Percentiles rank a stretch among this genome's conserved stretches.
These are phyloP conservation scores for Trypanosoma boissoni DNA, from an alignment of 208 protist genomes.

Conservation along the genomic window DNA sequence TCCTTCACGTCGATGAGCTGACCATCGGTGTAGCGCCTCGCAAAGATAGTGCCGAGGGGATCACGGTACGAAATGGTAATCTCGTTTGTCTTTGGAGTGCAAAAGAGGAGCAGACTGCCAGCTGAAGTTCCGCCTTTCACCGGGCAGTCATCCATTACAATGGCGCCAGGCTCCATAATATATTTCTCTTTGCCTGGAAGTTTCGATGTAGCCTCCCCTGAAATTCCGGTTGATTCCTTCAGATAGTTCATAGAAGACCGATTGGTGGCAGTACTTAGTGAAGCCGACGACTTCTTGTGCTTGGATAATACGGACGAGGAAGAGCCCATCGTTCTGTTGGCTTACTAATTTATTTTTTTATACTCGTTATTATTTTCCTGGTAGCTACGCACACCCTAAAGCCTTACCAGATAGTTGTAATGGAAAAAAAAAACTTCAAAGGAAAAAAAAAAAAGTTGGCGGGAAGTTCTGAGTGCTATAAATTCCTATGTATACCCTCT, in stretches of 20 bases:
- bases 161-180: conserved; percentile 68
- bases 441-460: too few relatives aligned
- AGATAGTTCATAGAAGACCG: too few relatives aligned
- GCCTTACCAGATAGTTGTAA: too few relatives aligned
- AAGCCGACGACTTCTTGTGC: not conserved
- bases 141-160: conserved; percentile 62
- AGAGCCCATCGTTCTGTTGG: too few relatives aligned
- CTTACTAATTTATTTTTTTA: too few relatives aligned
- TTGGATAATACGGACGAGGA: too few relatives aligned
- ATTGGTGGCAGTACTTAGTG: not conserved
- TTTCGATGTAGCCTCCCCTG: not conserved
- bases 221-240: too few relatives aligned
- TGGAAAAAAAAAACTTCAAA: too few relatives aligned
- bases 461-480: too few relatives aligned
- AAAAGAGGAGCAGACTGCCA: conserved; percentile 73
- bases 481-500: not conserved
- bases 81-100: conserved; percentile 38
- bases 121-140: not conserved
- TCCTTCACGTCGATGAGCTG: conserved; percentile 63
- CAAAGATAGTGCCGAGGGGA: conserved; percentile 50
- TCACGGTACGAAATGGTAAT: conserved; percentile 71
- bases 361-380: too few relatives aligned
- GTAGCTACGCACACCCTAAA: too few relatives aligned
- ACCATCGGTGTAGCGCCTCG: conserved; percentile 53
- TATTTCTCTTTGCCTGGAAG: conserved; percentile 82